A percentile compares a stretch with the other conserved stretches of the same genome.
phyloP scores from a whole-genome alignment of 2,329 filamentous ascomycete species.

The Talaromyces amestolkiae region DNA sequence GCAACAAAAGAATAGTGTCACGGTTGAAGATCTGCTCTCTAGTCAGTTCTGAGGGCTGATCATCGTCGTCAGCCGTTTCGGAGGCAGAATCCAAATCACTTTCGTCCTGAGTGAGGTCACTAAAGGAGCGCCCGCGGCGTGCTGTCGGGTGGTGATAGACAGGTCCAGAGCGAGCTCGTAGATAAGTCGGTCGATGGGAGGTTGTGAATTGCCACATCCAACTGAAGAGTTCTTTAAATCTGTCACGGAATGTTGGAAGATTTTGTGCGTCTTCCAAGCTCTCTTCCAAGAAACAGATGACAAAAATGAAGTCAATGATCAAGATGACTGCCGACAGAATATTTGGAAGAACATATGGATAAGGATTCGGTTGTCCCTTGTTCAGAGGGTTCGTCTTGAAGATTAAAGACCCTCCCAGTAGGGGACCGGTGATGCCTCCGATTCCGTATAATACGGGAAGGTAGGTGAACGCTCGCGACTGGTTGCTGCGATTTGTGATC shows the following conservation, averaged over 20 bases:
- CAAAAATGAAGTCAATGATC: conserved; percentile 67
- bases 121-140: conserved; percentile 10
- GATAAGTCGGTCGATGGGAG: conserved; percentile 57
- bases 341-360: conserved; percentile 85
- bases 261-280: conserved; percentile 68
- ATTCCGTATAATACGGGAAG: conserved; percentile 94
- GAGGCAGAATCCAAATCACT: conserved; percentile 47
- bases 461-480: conserved; percentile 90
- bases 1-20: conserved; percentile 76
- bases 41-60: conserved; percentile 48
- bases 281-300: conserved; percentile 82
- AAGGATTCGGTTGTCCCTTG: conserved; percentile 53
- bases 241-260: conserved; percentile 59
- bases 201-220: conserved; percentile 70
- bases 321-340: conserved; percentile 72
- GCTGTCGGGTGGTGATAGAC: conserved; percentile 24
- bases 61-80: conserved; percentile 37
- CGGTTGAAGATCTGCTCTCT: conserved; percentile 67
- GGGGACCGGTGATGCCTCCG: conserved; percentile 87
- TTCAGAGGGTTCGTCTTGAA: conserved; percentile 59
- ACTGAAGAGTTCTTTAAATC: conserved; percentile 60
- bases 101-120: conserved; percentile 35
- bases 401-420: conserved; percentile 83
- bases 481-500: conserved; percentile 91
- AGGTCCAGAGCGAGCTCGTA: conserved; percentile 39